phyloP scores from a whole-genome alignment of 2,329 filamentous ascomycete genomes.

The Fusarium transvaalense region DNA sequence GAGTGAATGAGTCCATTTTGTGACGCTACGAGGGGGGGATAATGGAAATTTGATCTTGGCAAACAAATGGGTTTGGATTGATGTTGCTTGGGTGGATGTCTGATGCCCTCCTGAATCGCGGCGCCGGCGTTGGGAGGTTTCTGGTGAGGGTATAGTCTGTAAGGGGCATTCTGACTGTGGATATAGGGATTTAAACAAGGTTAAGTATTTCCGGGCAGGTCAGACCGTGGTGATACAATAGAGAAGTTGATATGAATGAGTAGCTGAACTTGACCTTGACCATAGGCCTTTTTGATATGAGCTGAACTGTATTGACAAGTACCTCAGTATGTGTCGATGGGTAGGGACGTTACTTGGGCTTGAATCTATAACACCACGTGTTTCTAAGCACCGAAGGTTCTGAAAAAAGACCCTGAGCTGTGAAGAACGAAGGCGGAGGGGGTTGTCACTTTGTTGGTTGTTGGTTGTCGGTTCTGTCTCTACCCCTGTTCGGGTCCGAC shows the following conservation, averaged over 20 bases:
- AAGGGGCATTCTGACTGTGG: neutral
- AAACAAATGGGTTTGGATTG: slow-evolving; percentile 5
- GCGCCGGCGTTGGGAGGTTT: neutral
- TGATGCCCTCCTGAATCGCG: slow-evolving; percentile 5
- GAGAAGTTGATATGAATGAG: neutral
- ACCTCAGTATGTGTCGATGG: neutral
- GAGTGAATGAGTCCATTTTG: slow-evolving; percentile 14
- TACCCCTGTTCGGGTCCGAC: slow-evolving; percentile 20
- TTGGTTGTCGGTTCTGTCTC: neutral
- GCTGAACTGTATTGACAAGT: neutral
- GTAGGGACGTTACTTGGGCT: neutral
- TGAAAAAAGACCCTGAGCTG: neutral
- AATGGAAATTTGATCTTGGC: slow-evolving; percentile 31
- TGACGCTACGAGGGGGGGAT: slow-evolving; percentile 3
- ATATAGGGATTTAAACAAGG: slow-evolving; percentile 1
- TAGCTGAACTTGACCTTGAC: neutral
- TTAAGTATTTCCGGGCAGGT: slow-evolving; percentile 6
- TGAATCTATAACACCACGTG: neutral
- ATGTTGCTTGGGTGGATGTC: neutral
- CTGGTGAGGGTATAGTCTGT: neutral
- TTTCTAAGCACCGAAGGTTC: neutral
- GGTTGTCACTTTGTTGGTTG: neutral
- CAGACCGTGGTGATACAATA: neutral
- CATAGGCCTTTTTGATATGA: neutral
- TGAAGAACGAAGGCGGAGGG: slow-evolving; percentile 1